Evolutionary conservation across 2,329 filamentous ascomycete species (phyloP), one percentile per base, ranked within the genome.

Genomic region (Monosporascus cannonballus): DNA sequence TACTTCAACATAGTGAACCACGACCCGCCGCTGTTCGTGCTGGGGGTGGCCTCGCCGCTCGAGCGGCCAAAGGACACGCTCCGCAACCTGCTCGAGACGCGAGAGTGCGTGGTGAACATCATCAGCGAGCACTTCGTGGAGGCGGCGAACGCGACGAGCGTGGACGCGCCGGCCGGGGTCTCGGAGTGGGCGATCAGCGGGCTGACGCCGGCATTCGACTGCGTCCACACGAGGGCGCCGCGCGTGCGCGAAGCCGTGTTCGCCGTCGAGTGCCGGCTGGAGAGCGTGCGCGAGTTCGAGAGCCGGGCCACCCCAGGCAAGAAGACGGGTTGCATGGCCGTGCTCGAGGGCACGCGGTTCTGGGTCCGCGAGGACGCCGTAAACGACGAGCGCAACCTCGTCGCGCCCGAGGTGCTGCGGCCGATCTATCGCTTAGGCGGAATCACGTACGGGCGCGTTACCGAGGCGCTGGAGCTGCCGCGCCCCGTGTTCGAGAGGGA

Each of bases 341-440:
- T 96, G 36, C 76, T 96, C 14, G 90, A 96, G 72, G 93, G 90
- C 0, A 85, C 88, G 36, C 78, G 86, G 27, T 96, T 96, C 66
- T 96, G 92, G 90, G 90, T 85, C 2, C 75, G 92, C 50, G 90
- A 95, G 67, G 93, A 96, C 71, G 91, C 91, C 2, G 74, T 96
- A 55, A 89, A 96, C 61, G 83, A 89, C 65, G 85, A 90, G 8
- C 80, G 76, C 64, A 90, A 84, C 59, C 62, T 89, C 42, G 76
- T 97, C 53, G 88, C 95, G 68, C 83, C 89, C 11, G 79, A 85
- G 72, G 77, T 95, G 8, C 71, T 96, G 52, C 82, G 82, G 56
- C 90, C 93, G 0, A 78, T 96, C 17, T 83, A 83, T 58, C 81
- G 93, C 38, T 64, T 96, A 24, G 93, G 93, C 25, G 93, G 93